A percentile compares a stretch with the other conserved stretches of the same genome.
Evolutionary conservation across 2,329 filamentous ascomycete species (phyloP).

Genomic region (Lithohypha guttulata): DNA sequence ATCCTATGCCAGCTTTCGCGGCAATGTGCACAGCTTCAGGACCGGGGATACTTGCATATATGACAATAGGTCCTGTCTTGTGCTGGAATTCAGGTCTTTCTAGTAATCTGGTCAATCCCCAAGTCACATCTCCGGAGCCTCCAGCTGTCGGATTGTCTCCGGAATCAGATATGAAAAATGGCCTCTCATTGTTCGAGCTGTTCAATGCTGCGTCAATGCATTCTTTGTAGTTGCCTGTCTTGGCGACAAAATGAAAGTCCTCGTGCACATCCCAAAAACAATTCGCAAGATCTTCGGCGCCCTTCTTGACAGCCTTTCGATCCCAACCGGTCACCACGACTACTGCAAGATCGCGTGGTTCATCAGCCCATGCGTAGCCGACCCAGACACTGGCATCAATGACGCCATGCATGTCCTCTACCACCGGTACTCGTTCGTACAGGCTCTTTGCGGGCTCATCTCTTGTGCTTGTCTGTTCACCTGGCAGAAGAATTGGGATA

Average conservation of each 20-base stretch:
- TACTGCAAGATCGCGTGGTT: conserved; percentile 41
- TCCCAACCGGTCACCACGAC: conserved; percentile 45
- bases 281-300: conserved; percentile 37
- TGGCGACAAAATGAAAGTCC: conserved; percentile 43
- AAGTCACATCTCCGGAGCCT: conserved; percentile 45
- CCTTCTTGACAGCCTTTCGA: conserved; percentile 26
- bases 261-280: conserved; percentile 39
- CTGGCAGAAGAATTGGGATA: conserved; percentile 42
- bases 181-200: conserved; percentile 27
- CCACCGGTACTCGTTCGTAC: conserved; percentile 37
- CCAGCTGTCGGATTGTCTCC: conserved; percentile 47
- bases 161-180: conserved; percentile 46
- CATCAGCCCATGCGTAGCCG: conserved; percentile 47
- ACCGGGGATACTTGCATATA: conserved; percentile 45
- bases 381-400: conserved; percentile 47
- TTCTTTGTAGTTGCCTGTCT: conserved; percentile 37
- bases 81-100: conserved; percentile 36
- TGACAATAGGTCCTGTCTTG: conserved; percentile 32
- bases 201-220: conserved; percentile 39
- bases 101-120: conserved; percentile 39
- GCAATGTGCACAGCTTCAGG: conserved; percentile 34
- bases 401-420: conserved; percentile 33
- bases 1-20: conserved; percentile 37
- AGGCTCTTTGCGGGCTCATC: conserved; percentile 43
- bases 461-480: conserved; percentile 46